phyloP scores from a whole-genome alignment of 306 rosid species.

The Castanopsis chinensis region DNA sequence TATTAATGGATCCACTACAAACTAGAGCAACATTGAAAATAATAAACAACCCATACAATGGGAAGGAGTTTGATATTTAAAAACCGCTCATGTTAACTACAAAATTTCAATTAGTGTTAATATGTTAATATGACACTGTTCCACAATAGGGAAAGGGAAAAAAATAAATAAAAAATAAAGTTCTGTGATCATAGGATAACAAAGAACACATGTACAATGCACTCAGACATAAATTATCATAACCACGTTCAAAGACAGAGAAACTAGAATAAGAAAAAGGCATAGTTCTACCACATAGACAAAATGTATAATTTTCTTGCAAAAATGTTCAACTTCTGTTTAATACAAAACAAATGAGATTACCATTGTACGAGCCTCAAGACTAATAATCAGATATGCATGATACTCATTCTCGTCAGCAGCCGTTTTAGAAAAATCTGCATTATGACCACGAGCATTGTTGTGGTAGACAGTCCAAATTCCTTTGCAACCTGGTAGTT shows the following conservation, averaged over 20 bases:
- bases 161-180: no score
- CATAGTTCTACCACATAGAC: background rate
- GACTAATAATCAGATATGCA: slow-evolving; percentile 91
- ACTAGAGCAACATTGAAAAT: no score
- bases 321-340: background rate
- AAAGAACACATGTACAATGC: no score
- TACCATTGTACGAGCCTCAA: slow-evolving; percentile 99
- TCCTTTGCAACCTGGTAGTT: slow-evolving; percentile 95
- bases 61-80: no score
- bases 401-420: slow-evolving; percentile 87
- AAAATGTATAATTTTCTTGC: background rate
- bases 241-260: background rate
- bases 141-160: no score
- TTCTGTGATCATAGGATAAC: no score
- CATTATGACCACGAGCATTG: slow-evolving; percentile 64
- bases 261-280: background rate
- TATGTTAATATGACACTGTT: no score
- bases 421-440: slow-evolving; percentile 61
- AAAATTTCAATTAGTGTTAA: no score
- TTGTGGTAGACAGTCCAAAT: slow-evolving; percentile 99
- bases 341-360: slow-evolving; percentile 6
- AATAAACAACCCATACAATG: no score
- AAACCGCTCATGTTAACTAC: no score
- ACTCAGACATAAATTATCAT: background rate
- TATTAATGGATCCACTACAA: no score